Percentiles rank a stretch among this genome's conserved stretches.
Evolutionary conservation across 2,329 filamentous ascomycete species (phyloP).

Genomic region (Dryadomyces quercivorus): DNA sequence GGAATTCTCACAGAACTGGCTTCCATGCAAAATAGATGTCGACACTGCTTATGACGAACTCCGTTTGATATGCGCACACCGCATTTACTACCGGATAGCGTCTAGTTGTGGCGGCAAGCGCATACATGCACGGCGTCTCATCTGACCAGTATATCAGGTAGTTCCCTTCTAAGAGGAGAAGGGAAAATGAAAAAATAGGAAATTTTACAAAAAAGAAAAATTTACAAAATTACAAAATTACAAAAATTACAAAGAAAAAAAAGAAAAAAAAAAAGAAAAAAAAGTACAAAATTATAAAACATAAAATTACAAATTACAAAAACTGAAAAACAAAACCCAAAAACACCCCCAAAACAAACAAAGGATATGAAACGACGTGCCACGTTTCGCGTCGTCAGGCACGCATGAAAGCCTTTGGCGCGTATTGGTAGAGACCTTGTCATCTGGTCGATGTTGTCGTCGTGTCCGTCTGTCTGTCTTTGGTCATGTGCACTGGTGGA

Average conservation of each 20-base stretch:
- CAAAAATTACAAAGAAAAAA: too few relatives aligned
- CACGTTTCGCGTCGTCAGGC: not conserved
- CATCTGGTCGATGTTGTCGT: not conserved
- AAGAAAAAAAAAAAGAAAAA: too few relatives aligned
- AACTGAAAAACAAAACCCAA: too few relatives aligned
- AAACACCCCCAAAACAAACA: too few relatives aligned
- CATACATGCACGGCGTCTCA: slow-evolving; percentile 9
- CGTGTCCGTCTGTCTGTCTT: not conserved
- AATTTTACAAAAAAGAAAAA: too few relatives aligned
- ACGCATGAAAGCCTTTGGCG: not conserved
- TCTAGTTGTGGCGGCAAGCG: slow-evolving; percentile 4
- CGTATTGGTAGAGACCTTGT: not conserved
- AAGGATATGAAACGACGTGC: not conserved
- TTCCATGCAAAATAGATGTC: not conserved
- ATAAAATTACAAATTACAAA: too few relatives aligned
- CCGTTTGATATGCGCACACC: slow-evolving; percentile 2
- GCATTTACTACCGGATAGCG: not conserved
- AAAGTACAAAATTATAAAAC: too few relatives aligned
- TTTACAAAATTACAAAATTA: too few relatives aligned
- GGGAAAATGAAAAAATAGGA: not conserved
- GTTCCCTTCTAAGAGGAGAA: not conserved
- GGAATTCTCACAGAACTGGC: not conserved
- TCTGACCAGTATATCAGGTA: slow-evolving; percentile 3
- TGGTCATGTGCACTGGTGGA: not conserved
- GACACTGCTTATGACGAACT: not conserved